Conservation (phyloP, 441 rosid genomes). For the Adansonia grandidieri region DNA sequence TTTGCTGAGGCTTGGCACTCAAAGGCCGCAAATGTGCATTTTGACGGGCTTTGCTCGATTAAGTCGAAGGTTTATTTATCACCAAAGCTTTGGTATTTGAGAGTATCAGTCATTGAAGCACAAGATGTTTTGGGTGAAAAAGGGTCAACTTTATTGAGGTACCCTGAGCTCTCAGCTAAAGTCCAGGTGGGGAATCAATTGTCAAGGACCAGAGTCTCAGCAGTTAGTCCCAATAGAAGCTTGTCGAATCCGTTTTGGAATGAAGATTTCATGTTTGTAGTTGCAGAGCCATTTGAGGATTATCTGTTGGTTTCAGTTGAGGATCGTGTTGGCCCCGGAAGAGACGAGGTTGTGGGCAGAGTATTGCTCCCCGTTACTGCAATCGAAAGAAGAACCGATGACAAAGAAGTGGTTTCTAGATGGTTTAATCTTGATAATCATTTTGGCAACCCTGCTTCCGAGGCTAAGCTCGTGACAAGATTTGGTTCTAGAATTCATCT, state of each 20-base stretch:
- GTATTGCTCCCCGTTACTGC: conserved; percentile 41
- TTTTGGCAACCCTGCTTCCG: conserved; percentile 24
- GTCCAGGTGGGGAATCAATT: conserved; percentile 55
- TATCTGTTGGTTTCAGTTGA: conserved; percentile 43
- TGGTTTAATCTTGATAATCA: conserved; percentile 50
- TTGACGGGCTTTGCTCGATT: conserved; percentile 45
- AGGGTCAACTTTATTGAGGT: conserved; percentile 37
- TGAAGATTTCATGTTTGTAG: conserved; percentile 60
- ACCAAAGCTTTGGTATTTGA: conserved; percentile 62
- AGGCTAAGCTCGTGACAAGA: conserved; percentile 34
- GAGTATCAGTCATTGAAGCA: conserved; percentile 54
- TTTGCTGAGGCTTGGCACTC: conserved; percentile 63
- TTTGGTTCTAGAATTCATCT: conserved; percentile 56
- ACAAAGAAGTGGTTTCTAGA: conserved; percentile 45
- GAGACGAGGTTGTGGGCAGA: conserved; percentile 49
- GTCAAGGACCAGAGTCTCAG: conserved; percentile 38
- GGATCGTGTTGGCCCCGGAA: conserved; percentile 43
- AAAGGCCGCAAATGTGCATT: conserved; percentile 49
- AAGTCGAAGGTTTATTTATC: conserved; percentile 60
- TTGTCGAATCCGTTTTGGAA: conserved; percentile 52
- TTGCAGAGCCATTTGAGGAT: conserved; percentile 62
- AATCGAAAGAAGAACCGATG: conserved; percentile 45
- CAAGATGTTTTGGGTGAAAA: conserved; percentile 51
- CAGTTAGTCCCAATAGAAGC: conserved; percentile 36
- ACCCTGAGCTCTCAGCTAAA: conserved; percentile 45